phyloP scores from a whole-genome alignment of 1,139 yeast species.

The Debaryomycetaceae sp. region DNA sequence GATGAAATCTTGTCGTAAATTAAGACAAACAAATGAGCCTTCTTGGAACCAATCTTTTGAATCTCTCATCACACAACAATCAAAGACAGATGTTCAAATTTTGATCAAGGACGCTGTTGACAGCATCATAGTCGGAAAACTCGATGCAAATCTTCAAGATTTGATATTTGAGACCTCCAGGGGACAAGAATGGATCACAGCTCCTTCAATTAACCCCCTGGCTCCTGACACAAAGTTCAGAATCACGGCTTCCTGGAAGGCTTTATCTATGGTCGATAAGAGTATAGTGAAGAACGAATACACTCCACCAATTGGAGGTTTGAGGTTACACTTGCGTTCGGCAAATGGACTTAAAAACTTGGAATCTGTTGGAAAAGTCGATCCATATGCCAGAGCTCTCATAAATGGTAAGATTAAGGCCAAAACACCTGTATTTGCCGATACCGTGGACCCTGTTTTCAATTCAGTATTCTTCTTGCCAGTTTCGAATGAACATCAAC shows the following conservation, averaged over 20 bases:
- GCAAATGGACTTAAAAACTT: slow-evolving; percentile 57
- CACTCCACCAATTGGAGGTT: slow-evolving; percentile 62
- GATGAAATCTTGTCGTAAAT: slow-evolving; percentile 53
- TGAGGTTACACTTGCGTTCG: slow-evolving; percentile 55
- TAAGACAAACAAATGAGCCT: slow-evolving; percentile 69
- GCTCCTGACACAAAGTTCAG: slow-evolving; percentile 48
- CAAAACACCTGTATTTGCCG: slow-evolving; percentile 54
- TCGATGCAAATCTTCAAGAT: slow-evolving; percentile 54
- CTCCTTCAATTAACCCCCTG: slow-evolving; percentile 31
- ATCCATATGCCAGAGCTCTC: slow-evolving; percentile 63
- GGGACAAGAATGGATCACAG: slow-evolving; percentile 49
- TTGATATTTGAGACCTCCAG: slow-evolving; percentile 51
- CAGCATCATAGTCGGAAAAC: slow-evolving; percentile 49
- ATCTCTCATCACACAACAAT: slow-evolving; percentile 56
- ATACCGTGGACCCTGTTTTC: slow-evolving; percentile 54
- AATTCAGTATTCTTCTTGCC: slow-evolving; percentile 62
- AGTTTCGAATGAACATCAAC: slow-evolving; percentile 59
- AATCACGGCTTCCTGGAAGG: slow-evolving; percentile 65
- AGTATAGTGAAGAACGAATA: slow-evolving; percentile 40
- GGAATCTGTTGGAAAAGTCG: slow-evolving; percentile 66
- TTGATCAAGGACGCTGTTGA: slow-evolving; percentile 55
- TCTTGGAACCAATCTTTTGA: slow-evolving; percentile 66
- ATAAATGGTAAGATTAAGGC: slow-evolving; percentile 57
- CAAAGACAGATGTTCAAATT: slow-evolving; percentile 51
- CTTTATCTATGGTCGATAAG: slow-evolving; percentile 56